Conservation (phyloP, 768 basidiomycete genomes). For the Podaxis sp. region DNA sequence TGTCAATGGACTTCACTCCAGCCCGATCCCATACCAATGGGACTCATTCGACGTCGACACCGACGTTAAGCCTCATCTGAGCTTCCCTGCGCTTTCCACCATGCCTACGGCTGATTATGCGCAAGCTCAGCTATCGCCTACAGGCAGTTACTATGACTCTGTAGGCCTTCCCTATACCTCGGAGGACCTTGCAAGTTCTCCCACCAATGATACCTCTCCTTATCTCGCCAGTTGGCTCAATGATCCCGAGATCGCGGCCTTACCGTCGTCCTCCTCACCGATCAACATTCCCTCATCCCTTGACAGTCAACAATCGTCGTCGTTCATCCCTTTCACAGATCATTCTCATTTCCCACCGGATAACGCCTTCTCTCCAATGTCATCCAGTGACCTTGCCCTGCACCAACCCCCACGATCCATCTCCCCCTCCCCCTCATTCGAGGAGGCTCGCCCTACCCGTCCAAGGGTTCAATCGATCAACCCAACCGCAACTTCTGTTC, state of each 20-base stretch:
- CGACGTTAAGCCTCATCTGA: constrained; percentile 38
- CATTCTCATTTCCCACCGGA: constrained; percentile 43
- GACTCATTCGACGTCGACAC: constrained; percentile 33
- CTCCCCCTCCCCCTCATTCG: constrained; percentile 52
- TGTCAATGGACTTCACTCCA: constrained; percentile 16
- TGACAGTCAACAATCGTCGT: constrained; percentile 34
- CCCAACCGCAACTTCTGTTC: constrained; percentile 54
- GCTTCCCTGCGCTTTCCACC: constrained; percentile 26
- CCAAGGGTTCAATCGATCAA: constrained; percentile 53
- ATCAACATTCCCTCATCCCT: constrained; percentile 55
- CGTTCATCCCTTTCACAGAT: constrained; percentile 46
- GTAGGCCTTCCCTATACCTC: constrained; percentile 34
- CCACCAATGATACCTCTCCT: constrained; percentile 35
- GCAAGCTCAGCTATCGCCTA: constrained; percentile 35
- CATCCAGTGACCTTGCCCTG: constrained; percentile 52
- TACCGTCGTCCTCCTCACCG: constrained; percentile 45
- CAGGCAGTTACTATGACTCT: constrained; percentile 34
- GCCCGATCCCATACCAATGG: constrained; percentile 30
- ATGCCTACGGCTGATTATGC: constrained; percentile 30
- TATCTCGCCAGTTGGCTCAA: constrained; percentile 60
- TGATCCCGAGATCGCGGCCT: constrained; percentile 44
- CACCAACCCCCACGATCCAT: constrained; percentile 60
- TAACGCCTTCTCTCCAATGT: constrained; percentile 40
- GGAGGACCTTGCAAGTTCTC: constrained; percentile 36
- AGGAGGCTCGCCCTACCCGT: constrained; percentile 36